These are phyloP conservation scores for Rhizophagus sp. DNA, from an alignment of 192 early-diverging fungal species.

Conservation along the genomic window DNA sequence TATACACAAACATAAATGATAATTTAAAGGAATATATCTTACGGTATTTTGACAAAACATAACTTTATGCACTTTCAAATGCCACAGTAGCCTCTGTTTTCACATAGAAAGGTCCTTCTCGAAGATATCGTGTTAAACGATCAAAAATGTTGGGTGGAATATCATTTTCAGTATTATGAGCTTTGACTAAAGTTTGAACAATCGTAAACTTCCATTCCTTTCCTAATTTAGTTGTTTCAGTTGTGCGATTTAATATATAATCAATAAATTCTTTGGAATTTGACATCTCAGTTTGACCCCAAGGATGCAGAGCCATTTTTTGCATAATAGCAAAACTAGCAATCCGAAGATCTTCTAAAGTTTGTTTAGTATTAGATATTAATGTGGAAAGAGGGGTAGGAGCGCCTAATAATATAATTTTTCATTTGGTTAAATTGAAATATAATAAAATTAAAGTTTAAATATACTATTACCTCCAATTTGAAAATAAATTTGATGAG, in stretches of 20 bases:
- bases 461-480: not conserved
- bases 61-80: constrained; percentile 37
- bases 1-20: not conserved
- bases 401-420: not conserved
- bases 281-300: constrained; percentile 21
- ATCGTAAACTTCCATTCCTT: constrained; percentile 50
- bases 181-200: constrained; percentile 29
- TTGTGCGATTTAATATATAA: constrained; percentile 42
- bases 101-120: constrained; percentile 41
- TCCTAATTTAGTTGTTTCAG: constrained; percentile 33
- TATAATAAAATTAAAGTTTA: not conserved
- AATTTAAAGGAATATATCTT: not conserved
- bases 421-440: not conserved
- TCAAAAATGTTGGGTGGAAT: constrained; percentile 30
- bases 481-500: constrained; percentile 14
- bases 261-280: constrained; percentile 36
- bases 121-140: constrained; percentile 34
- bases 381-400: constrained; percentile 30
- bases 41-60: not conserved
- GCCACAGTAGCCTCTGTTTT: constrained; percentile 32
- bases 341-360: constrained; percentile 33
- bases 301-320: constrained; percentile 10
- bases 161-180: constrained; percentile 1
- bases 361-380: constrained; percentile 28
- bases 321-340: constrained; percentile 37